Evolutionary conservation across 768 basidiomycete genomes (phyloP).

Genomic region (Calocybe gangraenosa): DNA sequence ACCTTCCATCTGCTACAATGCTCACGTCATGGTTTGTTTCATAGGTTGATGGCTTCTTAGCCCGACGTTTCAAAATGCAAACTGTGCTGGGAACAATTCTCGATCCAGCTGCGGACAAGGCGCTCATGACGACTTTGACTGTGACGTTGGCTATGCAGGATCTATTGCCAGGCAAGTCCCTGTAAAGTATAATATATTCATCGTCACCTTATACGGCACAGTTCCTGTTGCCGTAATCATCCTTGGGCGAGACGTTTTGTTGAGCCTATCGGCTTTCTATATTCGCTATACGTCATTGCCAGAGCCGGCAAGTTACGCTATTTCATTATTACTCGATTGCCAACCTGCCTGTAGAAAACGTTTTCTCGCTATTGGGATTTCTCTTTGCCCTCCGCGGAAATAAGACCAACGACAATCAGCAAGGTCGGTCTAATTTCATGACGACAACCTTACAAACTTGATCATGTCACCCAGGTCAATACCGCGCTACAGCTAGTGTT

Average conservation of each 20-base stretch:
- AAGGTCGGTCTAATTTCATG: constrained; percentile 50
- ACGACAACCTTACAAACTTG: not conserved
- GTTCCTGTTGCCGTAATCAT: constrained; percentile 85
- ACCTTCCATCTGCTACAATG: constrained; percentile 7
- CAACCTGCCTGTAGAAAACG: constrained; percentile 63
- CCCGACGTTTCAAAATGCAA: constrained; percentile 80
- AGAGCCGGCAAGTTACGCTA: constrained; percentile 58
- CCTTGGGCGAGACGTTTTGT: constrained; percentile 81
- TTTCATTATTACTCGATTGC: constrained; percentile 1
- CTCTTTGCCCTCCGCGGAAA: constrained; percentile 91
- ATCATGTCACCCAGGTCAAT: constrained; percentile 57
- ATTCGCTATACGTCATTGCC: constrained; percentile 91
- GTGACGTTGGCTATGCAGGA: constrained; percentile 80
- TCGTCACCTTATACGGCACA: constrained; percentile 29
- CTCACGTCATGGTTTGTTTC: constrained; percentile 9
- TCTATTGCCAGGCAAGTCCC: constrained; percentile 73
- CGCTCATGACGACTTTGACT: constrained; percentile 90
- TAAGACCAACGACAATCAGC: constrained; percentile 89
- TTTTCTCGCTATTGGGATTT: constrained; percentile 94
- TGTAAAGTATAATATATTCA: no score
- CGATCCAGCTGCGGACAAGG: constrained; percentile 97
- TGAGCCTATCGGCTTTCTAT: constrained; percentile 88
- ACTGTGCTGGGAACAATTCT: constrained; percentile 94
- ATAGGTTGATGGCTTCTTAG: constrained; percentile 90
- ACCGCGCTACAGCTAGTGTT: constrained; percentile 87